A percentile compares a stretch with the other conserved stretches of the same genome.
Conservation (phyloP, 1,139 yeast species). For the Scheffersomyces quercinus region DNA sequence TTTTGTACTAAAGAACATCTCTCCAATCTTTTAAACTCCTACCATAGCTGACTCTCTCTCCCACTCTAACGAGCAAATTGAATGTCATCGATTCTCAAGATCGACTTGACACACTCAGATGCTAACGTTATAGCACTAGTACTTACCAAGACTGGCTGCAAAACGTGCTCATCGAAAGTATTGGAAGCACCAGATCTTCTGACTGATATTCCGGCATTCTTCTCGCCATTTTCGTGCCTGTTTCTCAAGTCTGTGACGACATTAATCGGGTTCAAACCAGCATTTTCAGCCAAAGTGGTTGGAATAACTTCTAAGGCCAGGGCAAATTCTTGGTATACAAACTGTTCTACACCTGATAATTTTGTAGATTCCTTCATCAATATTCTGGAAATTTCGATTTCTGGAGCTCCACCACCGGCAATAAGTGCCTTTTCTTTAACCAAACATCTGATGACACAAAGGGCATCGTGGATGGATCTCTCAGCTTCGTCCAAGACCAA, state of each 20-base stretch:
- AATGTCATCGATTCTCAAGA: slow-evolving; percentile 94
- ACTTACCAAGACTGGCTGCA: slow-evolving; percentile 94
- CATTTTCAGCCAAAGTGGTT: slow-evolving; percentile 95
- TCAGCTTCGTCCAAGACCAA: slow-evolving; percentile 93
- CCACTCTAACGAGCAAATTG: slow-evolving; percentile 47
- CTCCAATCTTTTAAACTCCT: too few species aligned
- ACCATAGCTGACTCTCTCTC: not conserved
- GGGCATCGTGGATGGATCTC: slow-evolving; percentile 94
- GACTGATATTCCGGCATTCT: slow-evolving; percentile 93
- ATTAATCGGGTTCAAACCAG: slow-evolving; percentile 92
- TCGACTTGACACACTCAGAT: slow-evolving; percentile 93
- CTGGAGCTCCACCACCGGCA: slow-evolving; percentile 99
- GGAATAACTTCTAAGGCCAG: slow-evolving; percentile 95
- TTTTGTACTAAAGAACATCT: too few species aligned
- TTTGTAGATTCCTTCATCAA: slow-evolving; percentile 75
- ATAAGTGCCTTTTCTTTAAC: slow-evolving; percentile 92
- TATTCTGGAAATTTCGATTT: slow-evolving; percentile 85
- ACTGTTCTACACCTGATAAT: slow-evolving; percentile 87
- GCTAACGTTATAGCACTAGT: slow-evolving; percentile 93
- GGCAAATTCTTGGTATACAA: slow-evolving; percentile 95
- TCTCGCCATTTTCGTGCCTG: slow-evolving; percentile 88
- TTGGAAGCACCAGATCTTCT: slow-evolving; percentile 93
- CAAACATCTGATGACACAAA: slow-evolving; percentile 93
- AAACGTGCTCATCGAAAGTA: slow-evolving; percentile 88
- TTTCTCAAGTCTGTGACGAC: slow-evolving; percentile 94